Evolutionary conservation across 176 grass and related monocot genomes (phyloP).

Genomic region (Triticum dicoccoides): DNA sequence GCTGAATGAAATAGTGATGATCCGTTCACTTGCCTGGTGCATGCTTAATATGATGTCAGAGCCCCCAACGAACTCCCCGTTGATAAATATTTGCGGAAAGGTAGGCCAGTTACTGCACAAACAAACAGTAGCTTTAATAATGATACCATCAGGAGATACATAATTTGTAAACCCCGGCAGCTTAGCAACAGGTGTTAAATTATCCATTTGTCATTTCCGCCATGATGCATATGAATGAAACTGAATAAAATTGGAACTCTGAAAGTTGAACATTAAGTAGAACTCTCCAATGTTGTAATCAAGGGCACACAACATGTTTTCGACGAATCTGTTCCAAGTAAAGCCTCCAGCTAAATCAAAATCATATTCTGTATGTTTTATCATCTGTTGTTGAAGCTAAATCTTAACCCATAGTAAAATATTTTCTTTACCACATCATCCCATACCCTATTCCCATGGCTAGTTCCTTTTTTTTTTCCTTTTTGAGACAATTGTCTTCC

Average conservation of each 20-base stretch:
- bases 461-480: slow-evolving; percentile 13
- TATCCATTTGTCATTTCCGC: background rate
- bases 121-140: slow-evolving; percentile 14
- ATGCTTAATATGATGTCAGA: slow-evolving; percentile 93
- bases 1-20: background rate
- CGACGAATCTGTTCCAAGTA: background rate
- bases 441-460: background rate
- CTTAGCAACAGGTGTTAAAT: background rate
- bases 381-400: background rate
- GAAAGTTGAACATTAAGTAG: background rate
- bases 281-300: background rate
- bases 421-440: slow-evolving; percentile 13
- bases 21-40: slow-evolving; percentile 75
- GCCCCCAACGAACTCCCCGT: slow-evolving; percentile 91
- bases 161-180: background rate
- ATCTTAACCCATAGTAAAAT: background rate
- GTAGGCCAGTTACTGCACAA: slow-evolving; percentile 81
- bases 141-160: slow-evolving; percentile 5
- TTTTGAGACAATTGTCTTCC: background rate
- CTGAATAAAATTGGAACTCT: slow-evolving; percentile 9
- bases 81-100: slow-evolving; percentile 97
- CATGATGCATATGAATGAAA: slow-evolving; percentile 7
- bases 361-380: background rate
- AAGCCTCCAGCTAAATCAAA: slow-evolving; percentile 10
- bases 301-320: background rate